A percentile compares a stretch with the other conserved stretches of the same genome.
phyloP scores from a whole-genome alignment of 352 stramenopile genomes.

The Pythium dissotocum region DNA sequence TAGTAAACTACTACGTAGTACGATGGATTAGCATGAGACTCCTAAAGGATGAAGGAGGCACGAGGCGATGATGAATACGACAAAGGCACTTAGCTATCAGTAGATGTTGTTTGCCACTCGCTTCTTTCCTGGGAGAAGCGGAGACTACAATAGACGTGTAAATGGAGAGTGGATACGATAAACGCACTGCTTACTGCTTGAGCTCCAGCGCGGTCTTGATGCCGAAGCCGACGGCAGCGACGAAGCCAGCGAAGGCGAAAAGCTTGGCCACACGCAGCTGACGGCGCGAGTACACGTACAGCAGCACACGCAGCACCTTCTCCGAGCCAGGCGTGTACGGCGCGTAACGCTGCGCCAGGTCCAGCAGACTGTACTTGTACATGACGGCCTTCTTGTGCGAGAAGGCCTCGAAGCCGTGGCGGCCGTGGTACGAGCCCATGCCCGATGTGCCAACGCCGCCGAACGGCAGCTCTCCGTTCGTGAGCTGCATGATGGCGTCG shows the following conservation, averaged over 20 bases:
- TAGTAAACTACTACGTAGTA: too few species aligned
- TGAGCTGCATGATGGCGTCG: conserved; percentile 35
- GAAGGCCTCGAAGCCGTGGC: background rate
- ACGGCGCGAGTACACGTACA: conserved; percentile 49
- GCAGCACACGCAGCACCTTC: conserved; percentile 38
- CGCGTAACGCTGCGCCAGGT: background rate
- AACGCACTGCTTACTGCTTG: background rate
- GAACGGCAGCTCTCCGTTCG: conserved; percentile 35
- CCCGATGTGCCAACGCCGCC: conserved; percentile 30
- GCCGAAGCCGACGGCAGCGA: conserved; percentile 18
- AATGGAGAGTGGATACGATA: background rate
- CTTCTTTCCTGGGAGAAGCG: too few species aligned
- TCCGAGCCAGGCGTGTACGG: conserved; percentile 28
- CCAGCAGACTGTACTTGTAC: conserved; percentile 1
- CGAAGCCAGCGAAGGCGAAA: background rate
- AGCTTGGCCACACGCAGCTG: conserved; percentile 42
- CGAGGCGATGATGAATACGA: too few species aligned
- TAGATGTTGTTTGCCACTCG: too few species aligned
- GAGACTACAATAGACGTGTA: background rate
- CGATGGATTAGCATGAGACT: too few species aligned
- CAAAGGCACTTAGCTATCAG: too few species aligned
- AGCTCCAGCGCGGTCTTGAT: conserved; percentile 12
- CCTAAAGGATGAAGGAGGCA: too few species aligned
- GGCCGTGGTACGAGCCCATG: background rate
- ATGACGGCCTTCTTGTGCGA: background rate